phyloP scores from a whole-genome alignment of 1,139 yeast species.

The Barnettozyma hawaiiensis region DNA sequence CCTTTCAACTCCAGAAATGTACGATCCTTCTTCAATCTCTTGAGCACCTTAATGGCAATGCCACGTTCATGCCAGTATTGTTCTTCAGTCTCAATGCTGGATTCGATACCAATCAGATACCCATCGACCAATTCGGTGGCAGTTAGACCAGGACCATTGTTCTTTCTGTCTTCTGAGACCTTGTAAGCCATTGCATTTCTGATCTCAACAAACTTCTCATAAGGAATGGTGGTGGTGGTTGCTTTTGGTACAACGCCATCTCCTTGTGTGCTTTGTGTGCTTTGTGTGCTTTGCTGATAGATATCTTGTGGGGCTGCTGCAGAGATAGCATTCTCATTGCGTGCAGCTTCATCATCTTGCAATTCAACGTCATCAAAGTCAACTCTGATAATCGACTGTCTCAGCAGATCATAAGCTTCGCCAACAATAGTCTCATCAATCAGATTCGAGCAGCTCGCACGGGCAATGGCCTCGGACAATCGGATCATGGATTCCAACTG shows the following conservation, averaged over 20 bases:
- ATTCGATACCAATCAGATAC: conserved; percentile 75
- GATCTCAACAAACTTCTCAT: conserved; percentile 81
- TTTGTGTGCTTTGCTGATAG: too few relatives aligned
- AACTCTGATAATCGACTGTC: conserved; percentile 89
- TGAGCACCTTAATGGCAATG: conserved; percentile 74
- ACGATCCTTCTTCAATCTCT: conserved; percentile 79
- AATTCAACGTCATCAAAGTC: conserved; percentile 91
- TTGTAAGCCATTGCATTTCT: conserved; percentile 74
- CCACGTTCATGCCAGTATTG: conserved; percentile 68
- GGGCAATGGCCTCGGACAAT: conserved; percentile 91
- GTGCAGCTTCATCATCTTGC: conserved; percentile 55
- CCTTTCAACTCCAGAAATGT: conserved; percentile 79
- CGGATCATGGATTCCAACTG: conserved; percentile 94
- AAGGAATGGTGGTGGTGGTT: conserved; percentile 56
- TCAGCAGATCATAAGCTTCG: conserved; percentile 85
- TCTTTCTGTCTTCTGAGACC: conserved; percentile 48
- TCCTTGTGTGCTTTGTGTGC: conserved; percentile 15
- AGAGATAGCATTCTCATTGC: too few relatives aligned
- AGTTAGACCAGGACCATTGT: conserved; percentile 58
- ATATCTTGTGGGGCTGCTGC: conserved; percentile 6
- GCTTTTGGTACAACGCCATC: conserved; percentile 12
- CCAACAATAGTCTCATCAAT: conserved; percentile 85
- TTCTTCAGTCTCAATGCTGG: conserved; percentile 61
- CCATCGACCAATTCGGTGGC: conserved; percentile 69
- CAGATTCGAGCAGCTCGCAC: conserved; percentile 91